Evolutionary conservation across 345 rosid genomes (phyloP).

Genomic region (Viola odorata): DNA sequence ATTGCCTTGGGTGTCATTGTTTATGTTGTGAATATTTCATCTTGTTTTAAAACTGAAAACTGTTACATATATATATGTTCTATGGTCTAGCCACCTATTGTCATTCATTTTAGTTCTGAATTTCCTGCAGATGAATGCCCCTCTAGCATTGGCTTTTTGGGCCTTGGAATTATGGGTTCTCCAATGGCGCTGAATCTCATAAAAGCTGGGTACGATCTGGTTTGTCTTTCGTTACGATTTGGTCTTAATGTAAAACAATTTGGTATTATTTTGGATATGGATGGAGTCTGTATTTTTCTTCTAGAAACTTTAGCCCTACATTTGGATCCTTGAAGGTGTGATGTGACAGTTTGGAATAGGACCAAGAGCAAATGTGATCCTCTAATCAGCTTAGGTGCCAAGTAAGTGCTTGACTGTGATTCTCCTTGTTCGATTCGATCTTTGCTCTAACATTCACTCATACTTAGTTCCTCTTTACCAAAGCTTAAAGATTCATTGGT

Average conservation of each 20-base stretch:
- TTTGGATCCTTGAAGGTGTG: slow-evolving; percentile 45
- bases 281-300: neutral
- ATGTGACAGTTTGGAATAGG: slow-evolving; percentile 88
- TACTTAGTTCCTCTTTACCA: no score
- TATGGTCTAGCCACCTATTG: neutral
- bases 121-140: slow-evolving; percentile 27
- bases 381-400: slow-evolving; percentile 74
- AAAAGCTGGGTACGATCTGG: slow-evolving; percentile 66
- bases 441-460: no score
- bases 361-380: slow-evolving; percentile 92
- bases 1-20: no score
- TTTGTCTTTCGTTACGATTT: neutral
- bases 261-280: neutral
- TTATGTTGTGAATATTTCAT: neutral
- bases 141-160: slow-evolving; percentile 72
- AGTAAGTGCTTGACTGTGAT: slow-evolving; percentile 41
- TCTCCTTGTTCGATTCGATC: no score
- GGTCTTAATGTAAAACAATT: neutral
- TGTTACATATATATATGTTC: neutral
- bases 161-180: slow-evolving; percentile 90
- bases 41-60: neutral
- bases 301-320: neutral
- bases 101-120: neutral
- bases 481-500: neutral
- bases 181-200: slow-evolving; percentile 95